A percentile compares a stretch with the other conserved stretches of the same genome.
phyloP scores from a whole-genome alignment of 495 filamentous ascomycete species.

The Penicillium turbatum region DNA sequence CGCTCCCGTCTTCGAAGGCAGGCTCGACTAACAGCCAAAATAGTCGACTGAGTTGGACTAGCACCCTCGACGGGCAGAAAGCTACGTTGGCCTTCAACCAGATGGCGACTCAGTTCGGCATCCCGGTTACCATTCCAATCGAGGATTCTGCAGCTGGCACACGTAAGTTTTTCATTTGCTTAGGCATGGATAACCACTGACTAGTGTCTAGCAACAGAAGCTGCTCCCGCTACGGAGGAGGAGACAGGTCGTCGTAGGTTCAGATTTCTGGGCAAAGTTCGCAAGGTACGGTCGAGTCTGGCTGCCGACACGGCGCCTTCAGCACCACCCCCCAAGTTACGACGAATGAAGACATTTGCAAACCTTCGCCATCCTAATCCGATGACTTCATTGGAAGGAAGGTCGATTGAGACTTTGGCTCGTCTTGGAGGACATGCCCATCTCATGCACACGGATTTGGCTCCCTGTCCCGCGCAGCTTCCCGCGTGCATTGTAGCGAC shows the following conservation, averaged over 20 bases:
- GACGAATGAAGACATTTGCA: constrained; percentile 40
- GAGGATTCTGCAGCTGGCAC: neutral
- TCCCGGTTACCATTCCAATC: constrained; percentile 14
- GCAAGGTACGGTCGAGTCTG: constrained; percentile 32
- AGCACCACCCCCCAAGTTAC: constrained; percentile 48
- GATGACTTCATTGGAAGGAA: constrained; percentile 56
- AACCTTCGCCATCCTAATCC: constrained; percentile 33
- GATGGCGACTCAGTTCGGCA: constrained; percentile 19
- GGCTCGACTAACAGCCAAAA: constrained; percentile 9
- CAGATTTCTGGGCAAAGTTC: constrained; percentile 27
- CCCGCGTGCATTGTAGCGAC: constrained; percentile 75
- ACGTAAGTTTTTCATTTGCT: constrained; percentile 7
- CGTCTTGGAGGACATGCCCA: constrained; percentile 70
- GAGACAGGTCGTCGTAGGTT: constrained; percentile 9
- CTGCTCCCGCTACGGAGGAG: neutral
- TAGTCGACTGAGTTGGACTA: constrained; percentile 15
- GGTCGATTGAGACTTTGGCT: constrained; percentile 59
- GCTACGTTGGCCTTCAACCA: constrained; percentile 29
- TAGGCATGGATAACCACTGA: neutral
- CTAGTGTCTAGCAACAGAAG: neutral
- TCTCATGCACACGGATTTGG: constrained; percentile 63
- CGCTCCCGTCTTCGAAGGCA: neutral
- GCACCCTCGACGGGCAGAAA: constrained; percentile 17
- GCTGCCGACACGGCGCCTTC: constrained; percentile 34
- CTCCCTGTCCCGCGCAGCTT: constrained; percentile 58